phyloP scores from a whole-genome alignment of 208 protist species.

The Leptomonas seymouri region DNA sequence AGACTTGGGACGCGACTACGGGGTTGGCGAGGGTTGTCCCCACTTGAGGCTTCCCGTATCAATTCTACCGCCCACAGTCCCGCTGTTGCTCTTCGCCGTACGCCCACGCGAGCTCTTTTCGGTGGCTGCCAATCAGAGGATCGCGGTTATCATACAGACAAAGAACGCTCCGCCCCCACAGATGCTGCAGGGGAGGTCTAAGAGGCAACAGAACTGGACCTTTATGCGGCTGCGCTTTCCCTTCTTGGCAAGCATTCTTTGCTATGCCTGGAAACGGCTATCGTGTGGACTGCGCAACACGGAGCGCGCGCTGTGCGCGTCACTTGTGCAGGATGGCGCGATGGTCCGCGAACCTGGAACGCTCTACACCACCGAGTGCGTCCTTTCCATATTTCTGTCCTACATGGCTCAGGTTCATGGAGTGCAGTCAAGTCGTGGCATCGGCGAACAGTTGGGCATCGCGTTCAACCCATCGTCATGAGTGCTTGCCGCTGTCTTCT shows the following conservation, averaged over 20 bases:
- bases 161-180: not conserved
- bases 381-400: constrained; percentile 18
- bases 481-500: constrained; percentile 5
- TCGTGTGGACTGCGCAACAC: constrained; percentile 48
- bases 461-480: not conserved
- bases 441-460: not conserved
- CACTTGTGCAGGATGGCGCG: constrained; percentile 11
- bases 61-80: constrained; percentile 35
- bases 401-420: constrained; percentile 18
- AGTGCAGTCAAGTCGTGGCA: not conserved
- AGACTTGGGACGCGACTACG: constrained; percentile 17
- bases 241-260: constrained; percentile 46
- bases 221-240: constrained; percentile 48
- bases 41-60: constrained; percentile 16
- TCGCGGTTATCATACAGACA: constrained; percentile 15
- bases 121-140: constrained; percentile 32
- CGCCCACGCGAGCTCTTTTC: constrained; percentile 50
- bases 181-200: constrained; percentile 8
- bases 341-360: constrained; percentile 6
- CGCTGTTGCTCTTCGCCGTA: constrained; percentile 41
- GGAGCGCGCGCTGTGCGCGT: constrained; percentile 45
- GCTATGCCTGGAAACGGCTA: constrained; percentile 51
- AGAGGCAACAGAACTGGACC: constrained; percentile 43
- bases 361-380: constrained; percentile 20
- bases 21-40: not conserved